Percentiles rank a stretch among this genome's conserved stretches.
These are phyloP conservation scores for Tricholoma matsutake DNA, from an alignment of 768 basidiomycete species.

Conservation along the genomic window DNA sequence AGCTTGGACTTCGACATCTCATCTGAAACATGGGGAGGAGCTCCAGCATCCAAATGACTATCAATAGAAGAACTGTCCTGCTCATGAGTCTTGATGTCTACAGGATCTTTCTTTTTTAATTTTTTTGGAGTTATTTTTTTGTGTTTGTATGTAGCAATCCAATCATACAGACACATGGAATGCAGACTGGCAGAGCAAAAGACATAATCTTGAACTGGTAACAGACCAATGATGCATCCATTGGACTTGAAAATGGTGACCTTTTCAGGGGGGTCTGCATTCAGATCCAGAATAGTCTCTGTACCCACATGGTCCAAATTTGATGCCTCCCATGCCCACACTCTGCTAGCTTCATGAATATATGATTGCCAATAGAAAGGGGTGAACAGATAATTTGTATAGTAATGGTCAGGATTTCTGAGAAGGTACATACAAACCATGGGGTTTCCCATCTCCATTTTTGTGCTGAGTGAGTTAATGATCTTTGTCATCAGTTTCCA, in stretches of 20 bases:
- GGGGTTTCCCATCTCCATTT: constrained; percentile 36
- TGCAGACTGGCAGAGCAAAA: constrained; percentile 18
- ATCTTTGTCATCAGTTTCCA: constrained; percentile 32
- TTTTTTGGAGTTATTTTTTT: not conserved
- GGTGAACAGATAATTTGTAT: constrained; percentile 33
- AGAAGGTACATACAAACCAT: constrained; percentile 34
- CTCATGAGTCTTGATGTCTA: not conserved
- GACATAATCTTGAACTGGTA: constrained; percentile 1
- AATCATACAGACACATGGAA: constrained; percentile 24
- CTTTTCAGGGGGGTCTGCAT: constrained; percentile 11
- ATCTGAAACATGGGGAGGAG: not conserved
- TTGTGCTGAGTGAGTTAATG: constrained; percentile 31
- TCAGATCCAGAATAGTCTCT: not conserved
- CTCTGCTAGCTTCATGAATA: constrained; percentile 19
- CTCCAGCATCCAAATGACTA: not conserved
- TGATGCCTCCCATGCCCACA: constrained; percentile 7
- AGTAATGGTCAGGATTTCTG: constrained; percentile 35
- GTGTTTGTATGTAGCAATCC: constrained; percentile 16
- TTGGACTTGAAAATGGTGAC: constrained; percentile 16
- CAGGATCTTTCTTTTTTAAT: no score
- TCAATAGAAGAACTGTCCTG: not conserved
- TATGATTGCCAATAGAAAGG: constrained; percentile 31
- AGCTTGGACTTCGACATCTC: not conserved
- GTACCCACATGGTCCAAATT: no score
- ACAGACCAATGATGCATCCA: constrained; percentile 18